Percentiles rank a stretch among this genome's conserved stretches.
Conservation (phyloP, 139 green algal species). For the Chlamydomonas sphaeroides region DNA sequence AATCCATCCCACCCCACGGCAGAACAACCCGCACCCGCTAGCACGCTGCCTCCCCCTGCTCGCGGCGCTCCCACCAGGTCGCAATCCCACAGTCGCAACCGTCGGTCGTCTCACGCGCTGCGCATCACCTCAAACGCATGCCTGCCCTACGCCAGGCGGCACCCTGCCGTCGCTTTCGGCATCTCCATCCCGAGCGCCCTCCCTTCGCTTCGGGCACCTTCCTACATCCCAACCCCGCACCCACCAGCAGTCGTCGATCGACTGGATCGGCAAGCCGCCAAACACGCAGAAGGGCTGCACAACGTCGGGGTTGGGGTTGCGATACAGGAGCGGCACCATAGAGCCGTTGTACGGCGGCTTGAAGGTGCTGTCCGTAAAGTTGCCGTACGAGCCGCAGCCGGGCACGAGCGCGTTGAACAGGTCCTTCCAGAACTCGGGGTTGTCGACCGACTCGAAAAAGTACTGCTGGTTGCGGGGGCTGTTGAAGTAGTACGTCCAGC, state of each 20-base stretch:
- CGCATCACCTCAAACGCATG: no score
- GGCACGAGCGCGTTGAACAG: conserved; percentile 7
- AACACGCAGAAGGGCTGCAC: conserved; percentile 20
- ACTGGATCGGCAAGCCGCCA: neutral
- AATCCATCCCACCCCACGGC: no score
- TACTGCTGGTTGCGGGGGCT: conserved; percentile 3
- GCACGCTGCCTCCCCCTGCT: no score
- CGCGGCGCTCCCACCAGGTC: no score
- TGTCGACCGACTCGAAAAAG: conserved; percentile 35
- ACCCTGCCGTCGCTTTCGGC: no score
- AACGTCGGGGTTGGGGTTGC: neutral
- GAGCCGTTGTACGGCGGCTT: neutral
- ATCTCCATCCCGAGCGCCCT: no score
- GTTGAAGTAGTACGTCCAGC: conserved; percentile 26
- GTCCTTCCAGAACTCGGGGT: conserved; percentile 10
- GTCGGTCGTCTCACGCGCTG: no score
- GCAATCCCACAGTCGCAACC: no score
- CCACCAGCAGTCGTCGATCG: conserved; percentile 11
- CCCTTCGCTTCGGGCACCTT: no score
- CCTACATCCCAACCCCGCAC: neutral
- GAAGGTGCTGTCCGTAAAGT: conserved; percentile 23
- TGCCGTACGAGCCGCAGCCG: conserved; percentile 21
- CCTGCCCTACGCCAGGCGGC: no score
- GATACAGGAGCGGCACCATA: neutral
- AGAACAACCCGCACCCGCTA: no score